Evolutionary conservation across 352 stramenopile species (phyloP).

Genomic region (Phytophthora ramorum): DNA sequence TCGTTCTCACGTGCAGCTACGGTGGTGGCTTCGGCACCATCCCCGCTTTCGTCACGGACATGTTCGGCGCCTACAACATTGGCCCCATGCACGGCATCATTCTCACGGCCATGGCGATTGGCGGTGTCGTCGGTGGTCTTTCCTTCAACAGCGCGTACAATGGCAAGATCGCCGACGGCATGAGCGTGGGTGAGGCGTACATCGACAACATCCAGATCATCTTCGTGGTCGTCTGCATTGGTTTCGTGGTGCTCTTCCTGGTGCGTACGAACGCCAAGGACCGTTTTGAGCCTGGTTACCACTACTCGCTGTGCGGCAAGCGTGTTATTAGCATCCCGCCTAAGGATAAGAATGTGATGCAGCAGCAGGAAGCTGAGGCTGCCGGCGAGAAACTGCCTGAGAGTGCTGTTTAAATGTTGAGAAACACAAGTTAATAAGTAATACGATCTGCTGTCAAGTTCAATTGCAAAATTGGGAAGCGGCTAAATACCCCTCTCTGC

Average conservation of each 20-base stretch:
- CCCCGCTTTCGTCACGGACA: slow-evolving; percentile 78
- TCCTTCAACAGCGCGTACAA: slow-evolving; percentile 70
- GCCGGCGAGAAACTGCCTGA: slow-evolving; percentile 14
- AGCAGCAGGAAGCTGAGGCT: slow-evolving; percentile 27
- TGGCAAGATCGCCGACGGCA: slow-evolving; percentile 44
- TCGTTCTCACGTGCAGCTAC: slow-evolving; percentile 80
- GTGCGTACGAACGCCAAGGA: slow-evolving; percentile 73
- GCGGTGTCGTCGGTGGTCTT: slow-evolving; percentile 72
- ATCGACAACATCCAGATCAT: slow-evolving; percentile 82
- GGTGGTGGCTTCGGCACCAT: slow-evolving; percentile 80
- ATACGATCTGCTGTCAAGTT: slow-evolving; percentile 25
- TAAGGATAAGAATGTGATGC: slow-evolving; percentile 42
- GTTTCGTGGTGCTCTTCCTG: slow-evolving; percentile 64
- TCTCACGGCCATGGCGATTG: slow-evolving; percentile 79
- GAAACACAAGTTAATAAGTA: slow-evolving; percentile 42
- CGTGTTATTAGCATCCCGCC: slow-evolving; percentile 68
- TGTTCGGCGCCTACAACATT: slow-evolving; percentile 86
- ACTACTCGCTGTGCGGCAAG: slow-evolving; percentile 69
- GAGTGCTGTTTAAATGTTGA: slow-evolving; percentile 40
- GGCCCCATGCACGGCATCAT: slow-evolving; percentile 79
- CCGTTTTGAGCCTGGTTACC: slow-evolving; percentile 75
- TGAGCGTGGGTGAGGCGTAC: slow-evolving; percentile 62
- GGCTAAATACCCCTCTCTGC: no score
- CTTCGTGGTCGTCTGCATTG: slow-evolving; percentile 66
- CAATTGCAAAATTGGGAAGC: not conserved